Base-by-base conservation (phyloP, 2,329 filamentous ascomycete species). In the Coniochaeta pulveracea region DNA sequence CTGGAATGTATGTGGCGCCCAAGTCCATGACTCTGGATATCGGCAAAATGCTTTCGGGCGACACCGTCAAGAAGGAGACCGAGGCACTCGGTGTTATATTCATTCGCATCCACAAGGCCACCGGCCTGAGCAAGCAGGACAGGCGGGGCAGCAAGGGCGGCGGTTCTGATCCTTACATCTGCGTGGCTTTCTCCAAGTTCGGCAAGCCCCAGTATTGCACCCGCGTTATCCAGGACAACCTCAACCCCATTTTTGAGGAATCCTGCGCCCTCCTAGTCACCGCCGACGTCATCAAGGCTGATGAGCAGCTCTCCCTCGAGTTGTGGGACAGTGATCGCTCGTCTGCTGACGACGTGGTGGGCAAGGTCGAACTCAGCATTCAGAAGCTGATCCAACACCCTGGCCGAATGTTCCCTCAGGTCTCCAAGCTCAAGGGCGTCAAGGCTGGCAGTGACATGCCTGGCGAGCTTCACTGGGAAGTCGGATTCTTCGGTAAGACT, bases 181-280 rank as follows among this genome's bases (percentile, higher is more conserved):
- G 89, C 19, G 69, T 96, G 22, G 80, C 83, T 25, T 96, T 93
- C 64, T 93, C 85, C 48, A 95, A 96, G 55, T 96, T 95, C 46
- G 84, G 83, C 36, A 98, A 98, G 60, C 89, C 89, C 2, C 93
- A 94, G 73, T 96, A 94, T 57, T 95, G 88, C 56, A 96, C 91
- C 2, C 78, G 91, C 30, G 88, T 96, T 33, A 95, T 96, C 42
- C 85, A 89, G 34, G 89, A 96, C 49, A 82, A 95, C 44, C 69
- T 94, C 35, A 93, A 96, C 48, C 91, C 91, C 0, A 69, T 94
- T 4, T 96, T 93, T 64, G 83, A 91, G 48, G 91, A 96, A 57
- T 83, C 76, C 2, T 78, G 84, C 26, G 86, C 85, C 2, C 66
- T 96, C 12, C 63, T 95, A 11, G 84, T 98, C 5, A 94, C 84